Percentiles rank a stretch among this genome's conserved stretches.
phyloP scores from a whole-genome alignment of 2,329 filamentous ascomycete species.

The Microdochium trichocladiopsis region DNA sequence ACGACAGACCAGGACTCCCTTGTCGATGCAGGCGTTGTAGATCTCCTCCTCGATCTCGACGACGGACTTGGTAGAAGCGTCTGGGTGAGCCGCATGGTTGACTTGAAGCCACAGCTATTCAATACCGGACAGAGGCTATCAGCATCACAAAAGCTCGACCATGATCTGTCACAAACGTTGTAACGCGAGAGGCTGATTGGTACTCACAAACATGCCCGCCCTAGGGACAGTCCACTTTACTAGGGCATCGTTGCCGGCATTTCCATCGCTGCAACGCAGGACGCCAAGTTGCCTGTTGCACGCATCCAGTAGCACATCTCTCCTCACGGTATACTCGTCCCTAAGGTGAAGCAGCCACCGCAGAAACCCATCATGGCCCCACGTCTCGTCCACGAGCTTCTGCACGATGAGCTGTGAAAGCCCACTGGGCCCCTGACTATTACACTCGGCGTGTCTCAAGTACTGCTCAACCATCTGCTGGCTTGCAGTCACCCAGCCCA shows the following conservation, averaged over 20 bases:
- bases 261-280: neutral
- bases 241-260: constrained; percentile 60
- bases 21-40: constrained; percentile 68
- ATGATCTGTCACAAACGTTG: neutral
- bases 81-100: constrained; percentile 59
- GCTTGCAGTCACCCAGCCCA: constrained; percentile 85
- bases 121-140: constrained; percentile 1
- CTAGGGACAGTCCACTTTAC: constrained; percentile 73
- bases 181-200: neutral
- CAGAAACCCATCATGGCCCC: constrained; percentile 88
- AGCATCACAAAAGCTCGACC: neutral
- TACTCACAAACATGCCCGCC: constrained; percentile 90
- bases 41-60: constrained; percentile 77
- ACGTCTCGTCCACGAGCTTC: constrained; percentile 86
- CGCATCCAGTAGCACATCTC: constrained; percentile 70
- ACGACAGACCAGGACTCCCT: constrained; percentile 72
- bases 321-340: constrained; percentile 70
- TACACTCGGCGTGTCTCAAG: constrained; percentile 73
- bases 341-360: constrained; percentile 83
- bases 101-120: constrained; percentile 65
- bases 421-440: constrained; percentile 78
- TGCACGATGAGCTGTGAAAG: constrained; percentile 78
- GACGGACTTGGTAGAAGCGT: constrained; percentile 43
- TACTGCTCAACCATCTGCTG: constrained; percentile 80
- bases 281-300: constrained; percentile 63